Conservation (phyloP, 2,329 filamentous ascomycete genomes). For the Fonsecaea multimorphosa region DNA sequence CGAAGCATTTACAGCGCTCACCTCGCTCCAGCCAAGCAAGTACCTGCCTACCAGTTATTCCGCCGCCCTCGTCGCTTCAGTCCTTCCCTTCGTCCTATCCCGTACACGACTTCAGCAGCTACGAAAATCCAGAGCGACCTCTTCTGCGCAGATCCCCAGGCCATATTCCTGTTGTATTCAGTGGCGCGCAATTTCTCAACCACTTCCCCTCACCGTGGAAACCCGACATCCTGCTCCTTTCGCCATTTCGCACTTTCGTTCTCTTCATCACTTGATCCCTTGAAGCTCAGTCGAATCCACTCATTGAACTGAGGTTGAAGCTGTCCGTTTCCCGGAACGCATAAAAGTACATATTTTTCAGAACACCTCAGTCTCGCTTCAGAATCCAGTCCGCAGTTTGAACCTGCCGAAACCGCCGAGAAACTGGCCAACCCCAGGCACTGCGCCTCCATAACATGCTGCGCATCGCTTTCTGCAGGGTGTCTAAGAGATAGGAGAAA, state of each 20-base stretch:
- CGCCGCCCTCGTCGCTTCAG: slow-evolving; percentile 14
- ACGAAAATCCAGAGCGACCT: not conserved
- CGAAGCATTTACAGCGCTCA: slow-evolving; percentile 22
- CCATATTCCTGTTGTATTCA: slow-evolving; percentile 1
- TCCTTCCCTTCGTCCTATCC: slow-evolving; percentile 11
- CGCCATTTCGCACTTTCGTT: slow-evolving; percentile 4
- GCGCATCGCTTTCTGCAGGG: slow-evolving; percentile 14
- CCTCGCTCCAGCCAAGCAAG: slow-evolving; percentile 14
- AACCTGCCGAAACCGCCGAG: not conserved
- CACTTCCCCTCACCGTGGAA: not conserved
- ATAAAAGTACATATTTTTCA: not conserved
- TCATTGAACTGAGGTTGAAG: slow-evolving; percentile 1
- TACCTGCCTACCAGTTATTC: slow-evolving; percentile 3
- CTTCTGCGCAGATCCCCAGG: not conserved
- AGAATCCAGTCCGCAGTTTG: not conserved
- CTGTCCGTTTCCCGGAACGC: not conserved
- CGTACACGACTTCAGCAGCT: slow-evolving; percentile 14
- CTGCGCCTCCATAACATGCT: slow-evolving; percentile 27
- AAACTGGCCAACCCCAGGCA: slow-evolving; percentile 7
- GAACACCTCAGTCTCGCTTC: not conserved
- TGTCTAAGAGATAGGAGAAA: slow-evolving; percentile 28
- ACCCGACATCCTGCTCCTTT: not conserved
- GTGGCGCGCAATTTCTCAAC: slow-evolving; percentile 9
- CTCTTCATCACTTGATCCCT: not conserved
- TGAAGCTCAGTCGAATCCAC: not conserved